Conservation (phyloP, 1,284 basidiomycete genomes). For the Heterobasidion occidentale region DNA sequence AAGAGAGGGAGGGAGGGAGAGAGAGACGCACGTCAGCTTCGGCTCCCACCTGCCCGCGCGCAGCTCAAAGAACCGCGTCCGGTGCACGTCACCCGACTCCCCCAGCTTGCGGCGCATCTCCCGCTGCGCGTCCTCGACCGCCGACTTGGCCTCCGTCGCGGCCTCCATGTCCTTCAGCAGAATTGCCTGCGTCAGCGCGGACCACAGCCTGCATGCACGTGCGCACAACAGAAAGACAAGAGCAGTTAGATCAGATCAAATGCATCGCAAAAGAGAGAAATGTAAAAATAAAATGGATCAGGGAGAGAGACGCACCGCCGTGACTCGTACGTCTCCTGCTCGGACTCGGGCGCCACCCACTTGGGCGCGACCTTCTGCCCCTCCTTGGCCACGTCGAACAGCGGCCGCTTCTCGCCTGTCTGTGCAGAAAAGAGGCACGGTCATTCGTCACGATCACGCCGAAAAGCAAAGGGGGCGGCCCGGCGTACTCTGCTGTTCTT, state of each 20-base stretch:
- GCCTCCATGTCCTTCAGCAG: constrained; percentile 85
- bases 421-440: constrained; percentile 16
- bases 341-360: constrained; percentile 74
- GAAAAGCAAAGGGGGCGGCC: background rate
- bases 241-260: too few species aligned
- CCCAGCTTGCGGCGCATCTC: constrained; percentile 76
- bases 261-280: background rate
- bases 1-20: background rate
- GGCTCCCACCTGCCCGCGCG: constrained; percentile 77
- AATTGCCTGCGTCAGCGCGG: constrained; percentile 83
- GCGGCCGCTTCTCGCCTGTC: constrained; percentile 62
- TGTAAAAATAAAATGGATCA: background rate
- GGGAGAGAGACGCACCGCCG: constrained; percentile 46
- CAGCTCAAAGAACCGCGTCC: constrained; percentile 78
- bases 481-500: constrained; percentile 55
- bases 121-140: constrained; percentile 90
- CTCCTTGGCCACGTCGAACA: constrained; percentile 82
- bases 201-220: constrained; percentile 61
- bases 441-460: background rate
- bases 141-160: constrained; percentile 86
- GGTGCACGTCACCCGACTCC: constrained; percentile 58
- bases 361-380: constrained; percentile 75
- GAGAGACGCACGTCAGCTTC: constrained; percentile 52
- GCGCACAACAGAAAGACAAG: background rate
- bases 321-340: constrained; percentile 91